Base-by-base conservation (phyloP, 306 rosid species). In the Lotus japonicus region DNA sequence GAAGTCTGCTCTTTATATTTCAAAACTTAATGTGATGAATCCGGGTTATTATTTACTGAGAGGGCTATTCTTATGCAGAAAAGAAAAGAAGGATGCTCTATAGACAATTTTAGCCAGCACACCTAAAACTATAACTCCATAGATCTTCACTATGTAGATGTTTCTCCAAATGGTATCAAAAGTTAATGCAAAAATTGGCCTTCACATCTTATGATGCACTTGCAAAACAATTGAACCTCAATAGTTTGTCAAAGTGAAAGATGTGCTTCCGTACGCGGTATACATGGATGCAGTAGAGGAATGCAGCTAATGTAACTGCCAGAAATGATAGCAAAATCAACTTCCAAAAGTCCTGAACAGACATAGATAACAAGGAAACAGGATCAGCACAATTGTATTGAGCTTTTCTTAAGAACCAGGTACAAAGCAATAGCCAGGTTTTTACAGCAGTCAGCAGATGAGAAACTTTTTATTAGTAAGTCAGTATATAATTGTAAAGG, bases 271-370 rank as follows among this genome's bases (percentile, higher is more conserved):
- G 64, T 9, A 80, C 77, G 8, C 16, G 84, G 79, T 80, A 86
- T 10, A 86, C 77, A 33, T 94, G 88, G 53, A 77, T 1, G 51
- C 85, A 86, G 73, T 86, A 90, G 70, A 86, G 86, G 16, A 87
- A 13, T 14, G 88, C 92, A 46, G 96, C 95, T 35, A 79, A 35
- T 41, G 97, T 90, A 18, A 74, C 92, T 5, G 77, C 79, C 33
- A 54, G 21, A 80, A 82, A 88, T n/a, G 97, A 90, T 65, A 94
- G 13, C 19, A 79, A 59, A 31, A 18, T 76, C 82, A 94, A 57
- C 82, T 79, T 77, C 96, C 97, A 85, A 44, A 94, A 94, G 38
- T 90, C 96, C 97, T 94, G 85, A 49, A 71, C 53, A 28, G 3
- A 58, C 26, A 50, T 2, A 19, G 14, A 74, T 11, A 59, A 59